Conservation (phyloP, 129 eudicot genomes). For the Centaurea solstitialis region DNA sequence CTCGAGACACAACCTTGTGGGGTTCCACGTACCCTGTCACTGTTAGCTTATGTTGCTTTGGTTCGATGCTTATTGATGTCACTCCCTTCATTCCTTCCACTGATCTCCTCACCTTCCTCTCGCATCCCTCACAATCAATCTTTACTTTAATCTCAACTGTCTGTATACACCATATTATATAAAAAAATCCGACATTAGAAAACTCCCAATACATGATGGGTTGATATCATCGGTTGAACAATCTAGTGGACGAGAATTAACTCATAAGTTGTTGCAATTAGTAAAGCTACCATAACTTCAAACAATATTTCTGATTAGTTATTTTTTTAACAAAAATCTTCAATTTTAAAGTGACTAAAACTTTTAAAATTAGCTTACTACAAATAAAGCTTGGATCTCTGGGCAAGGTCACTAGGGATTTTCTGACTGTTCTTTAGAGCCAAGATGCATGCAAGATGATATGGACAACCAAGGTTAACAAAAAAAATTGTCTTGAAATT, state of each 20-base stretch:
- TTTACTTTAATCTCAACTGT: slow-evolving; percentile 86
- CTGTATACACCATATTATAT: slow-evolving; percentile 25
- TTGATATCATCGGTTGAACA: neutral
- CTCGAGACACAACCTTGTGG: slow-evolving; percentile 81
- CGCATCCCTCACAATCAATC: slow-evolving; percentile 96
- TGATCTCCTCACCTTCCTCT: slow-evolving; percentile 75
- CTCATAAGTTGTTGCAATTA: neutral
- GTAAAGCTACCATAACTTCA: neutral
- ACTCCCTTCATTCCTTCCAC: slow-evolving; percentile 98
- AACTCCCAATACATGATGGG: neutral
- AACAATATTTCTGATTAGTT: neutral
- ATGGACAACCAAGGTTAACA: neutral
- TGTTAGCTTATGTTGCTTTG: slow-evolving; percentile 77
- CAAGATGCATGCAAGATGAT: neutral
- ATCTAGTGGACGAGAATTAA: neutral
- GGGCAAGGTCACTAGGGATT: neutral
- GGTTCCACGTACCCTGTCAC: slow-evolving; percentile 85
- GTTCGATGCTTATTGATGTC: slow-evolving; percentile 59
- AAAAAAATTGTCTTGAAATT: neutral
- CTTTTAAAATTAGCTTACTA: neutral
- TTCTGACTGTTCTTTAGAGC: neutral
- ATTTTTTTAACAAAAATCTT: neutral
- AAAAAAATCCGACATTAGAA: neutral
- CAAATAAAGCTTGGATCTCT: neutral
- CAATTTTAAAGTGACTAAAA: neutral